Percentiles rank a stretch among this genome's conserved stretches.
These are phyloP conservation scores for Apiospora kogelbergensis DNA, from an alignment of 2,329 filamentous ascomycete species.

Conservation along the genomic window DNA sequence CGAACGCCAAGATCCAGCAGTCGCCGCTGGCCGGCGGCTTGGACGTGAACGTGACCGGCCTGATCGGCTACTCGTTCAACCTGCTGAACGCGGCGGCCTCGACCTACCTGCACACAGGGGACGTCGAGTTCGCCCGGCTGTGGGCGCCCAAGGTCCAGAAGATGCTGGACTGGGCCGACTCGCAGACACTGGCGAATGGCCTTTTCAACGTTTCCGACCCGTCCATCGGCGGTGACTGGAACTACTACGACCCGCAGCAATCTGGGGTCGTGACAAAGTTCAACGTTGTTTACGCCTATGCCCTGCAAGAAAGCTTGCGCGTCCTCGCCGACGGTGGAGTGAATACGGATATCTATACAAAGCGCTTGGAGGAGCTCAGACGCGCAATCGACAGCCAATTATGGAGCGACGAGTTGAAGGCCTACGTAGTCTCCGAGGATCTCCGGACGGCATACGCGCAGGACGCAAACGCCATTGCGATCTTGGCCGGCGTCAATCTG, in stretches of 20 bases:
- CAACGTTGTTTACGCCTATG: conserved; percentile 32
- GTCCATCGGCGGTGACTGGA: conserved; percentile 33
- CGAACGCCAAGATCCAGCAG: conserved; percentile 33
- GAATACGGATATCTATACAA: conserved; percentile 18
- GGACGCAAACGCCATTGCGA: conserved; percentile 32
- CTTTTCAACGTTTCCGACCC: conserved; percentile 29
- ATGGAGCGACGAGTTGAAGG: conserved; percentile 25
- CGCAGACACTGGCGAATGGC: conserved; percentile 23
- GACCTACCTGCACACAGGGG: conserved; percentile 30
- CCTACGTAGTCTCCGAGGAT: conserved; percentile 25
- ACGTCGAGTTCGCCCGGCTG: conserved; percentile 23
- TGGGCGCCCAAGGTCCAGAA: conserved; percentile 28
- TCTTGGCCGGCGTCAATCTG: conserved; percentile 28
- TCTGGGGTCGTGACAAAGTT: conserved; percentile 31
- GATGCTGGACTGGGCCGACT: conserved; percentile 37
- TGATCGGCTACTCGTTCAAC: conserved; percentile 35
- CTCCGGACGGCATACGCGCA: conserved; percentile 25
- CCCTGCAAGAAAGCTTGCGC: conserved; percentile 26
- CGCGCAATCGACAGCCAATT: conserved; percentile 25
- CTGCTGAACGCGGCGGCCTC: conserved; percentile 28
- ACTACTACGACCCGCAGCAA: conserved; percentile 34
- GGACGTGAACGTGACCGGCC: conserved; percentile 27
- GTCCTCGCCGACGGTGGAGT: conserved; percentile 24
- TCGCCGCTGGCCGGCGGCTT: conserved; percentile 19
- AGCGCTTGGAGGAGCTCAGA: conserved; percentile 25